phyloP scores from a whole-genome alignment of 768 basidiomycete genomes.

The Clavaria fumosa region DNA sequence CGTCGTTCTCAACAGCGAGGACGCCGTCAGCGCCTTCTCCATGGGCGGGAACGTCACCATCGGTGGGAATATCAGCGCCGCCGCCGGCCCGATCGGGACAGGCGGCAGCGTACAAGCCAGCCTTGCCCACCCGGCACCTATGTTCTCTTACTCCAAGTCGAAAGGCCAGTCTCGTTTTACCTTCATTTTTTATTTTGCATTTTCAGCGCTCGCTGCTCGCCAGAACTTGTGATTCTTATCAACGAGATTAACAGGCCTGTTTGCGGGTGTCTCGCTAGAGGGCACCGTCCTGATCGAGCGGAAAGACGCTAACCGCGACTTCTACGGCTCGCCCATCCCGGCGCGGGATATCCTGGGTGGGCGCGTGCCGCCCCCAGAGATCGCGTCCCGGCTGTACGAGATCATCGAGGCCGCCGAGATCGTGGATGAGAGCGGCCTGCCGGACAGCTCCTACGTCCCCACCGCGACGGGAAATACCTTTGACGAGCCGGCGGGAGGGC shows the following conservation, averaged over 20 bases:
- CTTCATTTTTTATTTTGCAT: not conserved
- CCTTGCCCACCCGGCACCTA: slow-evolving; percentile 84
- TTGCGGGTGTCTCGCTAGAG: slow-evolving; percentile 88
- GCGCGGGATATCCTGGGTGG: slow-evolving; percentile 86
- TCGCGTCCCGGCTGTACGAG: slow-evolving; percentile 83
- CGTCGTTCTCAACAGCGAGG: slow-evolving; percentile 91
- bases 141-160: slow-evolving; percentile 95
- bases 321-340: slow-evolving; percentile 85
- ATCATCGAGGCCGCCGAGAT: slow-evolving; percentile 95
- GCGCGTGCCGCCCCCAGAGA: slow-evolving; percentile 93
- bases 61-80: slow-evolving; percentile 73
- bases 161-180: slow-evolving; percentile 45
- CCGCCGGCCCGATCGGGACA: slow-evolving; percentile 88
- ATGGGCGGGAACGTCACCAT: slow-evolving; percentile 93
- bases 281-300: slow-evolving; percentile 90
- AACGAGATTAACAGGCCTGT: slow-evolving; percentile 47
- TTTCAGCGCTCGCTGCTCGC: too few species aligned
- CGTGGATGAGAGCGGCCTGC: slow-evolving; percentile 71
- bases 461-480: slow-evolving; percentile 42
- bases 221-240: slow-evolving; percentile 1
- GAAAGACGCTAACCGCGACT: slow-evolving; percentile 91
- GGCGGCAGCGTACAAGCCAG: slow-evolving; percentile 81
- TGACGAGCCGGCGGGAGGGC: slow-evolving; percentile 28
- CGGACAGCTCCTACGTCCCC: slow-evolving; percentile 70
- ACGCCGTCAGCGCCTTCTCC: slow-evolving; percentile 90